phyloP scores from a whole-genome alignment of 768 basidiomycete genomes.

The Amanita inopinata region DNA sequence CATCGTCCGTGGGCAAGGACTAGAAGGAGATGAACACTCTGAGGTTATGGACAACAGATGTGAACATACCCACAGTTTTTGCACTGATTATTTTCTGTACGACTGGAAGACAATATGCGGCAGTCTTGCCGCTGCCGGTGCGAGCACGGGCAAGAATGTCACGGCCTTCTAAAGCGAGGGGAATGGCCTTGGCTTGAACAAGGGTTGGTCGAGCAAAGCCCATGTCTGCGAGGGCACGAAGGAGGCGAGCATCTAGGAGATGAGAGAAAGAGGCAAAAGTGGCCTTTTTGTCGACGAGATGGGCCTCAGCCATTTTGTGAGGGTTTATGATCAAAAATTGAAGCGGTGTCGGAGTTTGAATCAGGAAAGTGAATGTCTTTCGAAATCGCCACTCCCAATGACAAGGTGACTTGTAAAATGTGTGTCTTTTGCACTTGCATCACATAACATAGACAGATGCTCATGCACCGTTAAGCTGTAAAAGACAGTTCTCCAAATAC shows the following conservation, averaged over 20 bases:
- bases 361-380: no score
- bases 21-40: slow-evolving; percentile 13
- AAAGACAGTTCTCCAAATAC: slow-evolving; percentile 68
- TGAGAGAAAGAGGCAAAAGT: slow-evolving; percentile 59
- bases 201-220: slow-evolving; percentile 88
- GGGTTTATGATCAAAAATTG: slow-evolving; percentile 14
- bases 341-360: slow-evolving; percentile 10
- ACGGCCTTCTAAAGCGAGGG: slow-evolving; percentile 76
- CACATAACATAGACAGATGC: not conserved
- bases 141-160: slow-evolving; percentile 92
- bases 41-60: not conserved
- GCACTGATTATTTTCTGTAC: slow-evolving; percentile 78
- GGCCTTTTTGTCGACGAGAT: slow-evolving; percentile 35
- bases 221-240: slow-evolving; percentile 83
- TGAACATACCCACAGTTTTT: slow-evolving; percentile 56
- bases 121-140: slow-evolving; percentile 96
- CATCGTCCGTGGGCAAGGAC: slow-evolving; percentile 30
- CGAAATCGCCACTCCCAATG: slow-evolving; percentile 8
- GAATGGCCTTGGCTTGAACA: slow-evolving; percentile 87
- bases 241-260: slow-evolving; percentile 74
- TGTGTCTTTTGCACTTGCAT: slow-evolving; percentile 18
- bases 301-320: slow-evolving; percentile 43
- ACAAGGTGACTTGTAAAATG: slow-evolving; percentile 34
- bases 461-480: slow-evolving; percentile 42
- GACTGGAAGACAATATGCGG: slow-evolving; percentile 88